These are phyloP conservation scores for Neostapfia colusana DNA, from an alignment of 176 grass and related monocot species.

Conservation along the genomic window DNA sequence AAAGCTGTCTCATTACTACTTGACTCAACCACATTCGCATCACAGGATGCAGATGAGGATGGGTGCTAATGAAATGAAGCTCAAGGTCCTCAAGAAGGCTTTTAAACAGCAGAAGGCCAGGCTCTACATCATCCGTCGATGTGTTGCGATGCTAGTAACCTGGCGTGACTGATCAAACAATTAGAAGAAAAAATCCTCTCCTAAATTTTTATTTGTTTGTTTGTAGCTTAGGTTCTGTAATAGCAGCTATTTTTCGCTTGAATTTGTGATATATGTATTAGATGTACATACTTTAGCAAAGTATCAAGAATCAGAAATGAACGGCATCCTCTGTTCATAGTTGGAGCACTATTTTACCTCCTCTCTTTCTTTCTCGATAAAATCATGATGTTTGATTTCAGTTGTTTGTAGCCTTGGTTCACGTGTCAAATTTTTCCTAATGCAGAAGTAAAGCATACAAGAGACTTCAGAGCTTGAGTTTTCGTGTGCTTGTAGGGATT, in stretches of 20 bases:
- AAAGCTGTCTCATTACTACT: background rate
- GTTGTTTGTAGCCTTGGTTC: background rate
- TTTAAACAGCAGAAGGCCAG: slow-evolving; percentile 59
- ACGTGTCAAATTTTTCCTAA: slow-evolving; percentile 10
- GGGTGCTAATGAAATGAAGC: slow-evolving; percentile 40
- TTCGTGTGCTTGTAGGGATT: too few relatives aligned
- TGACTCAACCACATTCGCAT: slow-evolving; percentile 3
- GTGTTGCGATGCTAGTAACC: slow-evolving; percentile 57
- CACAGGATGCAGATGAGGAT: slow-evolving; percentile 32
- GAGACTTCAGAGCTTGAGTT: background rate
- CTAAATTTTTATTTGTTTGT: background rate
- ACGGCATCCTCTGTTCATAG: slow-evolving; percentile 11
- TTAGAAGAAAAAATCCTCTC: background rate
- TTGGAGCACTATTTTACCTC: background rate
- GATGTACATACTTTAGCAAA: slow-evolving; percentile 23
- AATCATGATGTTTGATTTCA: background rate
- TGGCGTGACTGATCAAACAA: slow-evolving; percentile 46
- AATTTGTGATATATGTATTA: slow-evolving; percentile 28
- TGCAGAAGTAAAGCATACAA: background rate
- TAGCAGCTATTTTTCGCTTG: slow-evolving; percentile 21
- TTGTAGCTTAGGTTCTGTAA: background rate
- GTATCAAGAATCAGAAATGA: slow-evolving; percentile 20
- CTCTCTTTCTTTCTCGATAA: slow-evolving; percentile 7
- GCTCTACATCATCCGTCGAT: slow-evolving; percentile 65
- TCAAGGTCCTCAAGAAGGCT: slow-evolving; percentile 54